Base-by-base conservation (phyloP, 805 yeast genomes). In the Ogataea henricii region DNA sequence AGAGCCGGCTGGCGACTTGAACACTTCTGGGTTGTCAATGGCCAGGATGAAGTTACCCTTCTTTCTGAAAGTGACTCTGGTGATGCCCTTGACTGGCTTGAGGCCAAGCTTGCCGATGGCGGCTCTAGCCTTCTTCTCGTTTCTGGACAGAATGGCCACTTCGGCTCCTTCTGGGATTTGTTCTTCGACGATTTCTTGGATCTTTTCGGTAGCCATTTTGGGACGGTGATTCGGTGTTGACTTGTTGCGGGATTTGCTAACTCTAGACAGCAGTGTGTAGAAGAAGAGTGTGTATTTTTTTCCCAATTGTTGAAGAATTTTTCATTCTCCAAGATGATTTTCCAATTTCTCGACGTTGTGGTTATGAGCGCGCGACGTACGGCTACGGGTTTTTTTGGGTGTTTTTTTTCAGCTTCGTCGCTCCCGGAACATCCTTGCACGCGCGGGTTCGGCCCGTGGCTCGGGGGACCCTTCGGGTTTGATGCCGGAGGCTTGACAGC, bases 61-160 rank as follows among this genome's bases (percentile, higher is more conserved):
- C 79, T 85, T 89, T 78, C 86, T 89, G 83, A 92, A 87, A 62
- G 97, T 90, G 67, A 94, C 98, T 77, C 98, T 87, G 69, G 88
- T 76, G 69, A 92, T 87, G 64, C 96, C 97, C 69, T 86, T 87
- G 67, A 94, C 82, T 75, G 81, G 88, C 82, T 88, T 88, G 75
- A 92, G 80, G 72, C 86, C 89, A 65, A 91, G 81, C 78, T 90
- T 91, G 75, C 82, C 76, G 75, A 94, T 85, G 65, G 85, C 72
- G 68, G 86, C 89, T 78, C 94, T 87, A 64, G 98, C 97, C 79
- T 92, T 91, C 82, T 88, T 87, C 78, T 91, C 97, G 77, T 89
- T 86, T 77, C 86, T 88, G 70, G 89, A 78, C 72, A 87, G 77
- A 72, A 91, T 79, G 68, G 83, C 77, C 67, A 88, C 88, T 69